Percentiles rank a stretch among this genome's conserved stretches.
Evolutionary conservation across 1,284 basidiomycete species (phyloP).

Genomic region (Ceratobasidium sp.): DNA sequence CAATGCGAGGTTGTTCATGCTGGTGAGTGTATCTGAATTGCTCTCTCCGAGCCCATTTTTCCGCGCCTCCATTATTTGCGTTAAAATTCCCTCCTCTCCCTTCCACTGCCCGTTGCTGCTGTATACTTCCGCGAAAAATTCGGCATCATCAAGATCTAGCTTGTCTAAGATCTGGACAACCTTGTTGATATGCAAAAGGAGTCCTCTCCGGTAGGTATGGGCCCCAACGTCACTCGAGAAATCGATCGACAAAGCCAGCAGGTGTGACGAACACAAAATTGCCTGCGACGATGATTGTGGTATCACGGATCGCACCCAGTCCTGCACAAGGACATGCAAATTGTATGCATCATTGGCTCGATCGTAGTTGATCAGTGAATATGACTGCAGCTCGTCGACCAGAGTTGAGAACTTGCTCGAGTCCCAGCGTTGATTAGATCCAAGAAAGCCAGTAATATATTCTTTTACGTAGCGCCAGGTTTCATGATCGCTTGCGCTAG

Average conservation of each 20-base stretch:
- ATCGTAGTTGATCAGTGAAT: slow-evolving; percentile 10
- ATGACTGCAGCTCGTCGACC: not conserved
- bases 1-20: too few species aligned
- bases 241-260: slow-evolving; percentile 1
- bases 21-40: too few species aligned
- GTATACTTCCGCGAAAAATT: not conserved
- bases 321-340: slow-evolving; percentile 8
- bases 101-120: not conserved
- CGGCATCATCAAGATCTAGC: not conserved
- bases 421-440: not conserved
- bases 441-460: not conserved
- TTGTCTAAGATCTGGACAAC: not conserved
- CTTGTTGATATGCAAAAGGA: not conserved
- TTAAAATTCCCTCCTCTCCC: too few species aligned
- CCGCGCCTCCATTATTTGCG: too few species aligned
- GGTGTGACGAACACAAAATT: not conserved
- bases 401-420: not conserved
- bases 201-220: not conserved
- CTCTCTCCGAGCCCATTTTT: too few species aligned
- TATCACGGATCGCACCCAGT: not conserved
- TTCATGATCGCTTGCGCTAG: not conserved
- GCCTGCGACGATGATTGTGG: not conserved
- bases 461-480: not conserved
- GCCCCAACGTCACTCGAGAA: not conserved
- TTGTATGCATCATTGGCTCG: not conserved